Conservation (phyloP, 2,329 filamentous ascomycete genomes). For the Cladosporium sp. region DNA sequence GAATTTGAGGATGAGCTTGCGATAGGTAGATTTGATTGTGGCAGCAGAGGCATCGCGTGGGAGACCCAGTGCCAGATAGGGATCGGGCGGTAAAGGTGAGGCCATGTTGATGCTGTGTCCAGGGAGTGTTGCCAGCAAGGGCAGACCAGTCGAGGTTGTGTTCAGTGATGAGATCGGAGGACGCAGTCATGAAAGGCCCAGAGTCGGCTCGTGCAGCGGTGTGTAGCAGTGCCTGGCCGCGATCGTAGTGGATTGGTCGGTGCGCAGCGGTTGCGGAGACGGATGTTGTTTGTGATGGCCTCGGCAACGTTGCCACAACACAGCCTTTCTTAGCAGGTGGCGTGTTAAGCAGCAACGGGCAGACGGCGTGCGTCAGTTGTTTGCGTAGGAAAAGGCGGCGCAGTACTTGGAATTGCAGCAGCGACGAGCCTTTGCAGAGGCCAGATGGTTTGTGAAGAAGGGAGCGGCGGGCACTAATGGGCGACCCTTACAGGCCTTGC, state of each 20-base stretch:
- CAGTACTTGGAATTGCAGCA: background rate
- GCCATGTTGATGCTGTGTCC: conserved; percentile 6
- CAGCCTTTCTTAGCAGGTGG: conserved; percentile 6
- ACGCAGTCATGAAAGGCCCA: conserved; percentile 11
- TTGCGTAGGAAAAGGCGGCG: background rate
- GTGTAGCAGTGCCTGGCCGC: conserved; percentile 8
- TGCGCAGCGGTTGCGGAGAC: conserved; percentile 8
- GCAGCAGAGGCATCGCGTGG: conserved; percentile 67
- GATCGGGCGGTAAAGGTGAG: conserved; percentile 56
- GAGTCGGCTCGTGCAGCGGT: conserved; percentile 13
- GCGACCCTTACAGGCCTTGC: background rate
- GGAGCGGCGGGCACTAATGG: background rate
- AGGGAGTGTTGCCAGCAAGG: conserved; percentile 19
- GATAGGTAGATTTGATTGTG: conserved; percentile 85
- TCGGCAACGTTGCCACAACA: conserved; percentile 7
- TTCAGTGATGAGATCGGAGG: background rate
- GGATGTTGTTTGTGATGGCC: conserved; percentile 10
- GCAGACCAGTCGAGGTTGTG: background rate
- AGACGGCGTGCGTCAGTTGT: conserved; percentile 5
- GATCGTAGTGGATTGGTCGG: conserved; percentile 1
- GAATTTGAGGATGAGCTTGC: conserved; percentile 81
- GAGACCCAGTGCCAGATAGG: conserved; percentile 76
- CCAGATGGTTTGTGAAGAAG: conserved; percentile 2
- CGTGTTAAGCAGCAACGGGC: background rate
- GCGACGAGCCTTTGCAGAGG: background rate